Percentiles rank a stretch among this genome's conserved stretches.
These are phyloP conservation scores for Chaetomium cochliodes DNA, from an alignment of 495 filamentous ascomycete genomes.

Conservation along the genomic window DNA sequence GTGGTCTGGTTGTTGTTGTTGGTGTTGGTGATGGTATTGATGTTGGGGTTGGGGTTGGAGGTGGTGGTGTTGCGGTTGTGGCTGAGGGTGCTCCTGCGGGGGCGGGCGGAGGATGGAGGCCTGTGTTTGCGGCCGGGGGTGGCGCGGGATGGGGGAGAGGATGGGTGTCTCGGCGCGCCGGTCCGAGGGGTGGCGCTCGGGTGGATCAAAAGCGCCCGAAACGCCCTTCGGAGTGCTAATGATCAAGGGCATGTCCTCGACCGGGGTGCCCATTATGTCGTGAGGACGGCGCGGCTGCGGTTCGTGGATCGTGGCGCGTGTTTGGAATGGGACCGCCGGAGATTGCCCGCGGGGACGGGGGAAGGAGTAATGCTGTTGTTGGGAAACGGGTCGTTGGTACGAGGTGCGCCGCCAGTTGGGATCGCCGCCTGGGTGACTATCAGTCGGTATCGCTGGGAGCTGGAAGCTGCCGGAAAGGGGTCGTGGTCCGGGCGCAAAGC, in stretches of 20 bases:
- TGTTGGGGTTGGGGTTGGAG: slow-evolving; percentile 46
- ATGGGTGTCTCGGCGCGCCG: slow-evolving; percentile 38
- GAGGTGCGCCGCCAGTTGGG: slow-evolving; percentile 20
- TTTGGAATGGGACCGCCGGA: slow-evolving; percentile 19
- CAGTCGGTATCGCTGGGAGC: slow-evolving; percentile 35
- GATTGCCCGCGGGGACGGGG: slow-evolving; percentile 24
- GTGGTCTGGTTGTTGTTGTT: slow-evolving; percentile 25
- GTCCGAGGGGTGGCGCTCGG: slow-evolving; percentile 32
- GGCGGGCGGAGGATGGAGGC: slow-evolving; percentile 46
- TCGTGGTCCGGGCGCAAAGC: slow-evolving; percentile 23
- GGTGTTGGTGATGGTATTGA: slow-evolving; percentile 4
- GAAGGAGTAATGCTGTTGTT: slow-evolving; percentile 32
- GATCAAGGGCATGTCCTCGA: slow-evolving; percentile 47
- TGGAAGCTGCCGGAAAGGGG: slow-evolving; percentile 39
- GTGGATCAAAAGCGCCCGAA: slow-evolving; percentile 43
- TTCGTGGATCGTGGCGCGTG: slow-evolving; percentile 27
- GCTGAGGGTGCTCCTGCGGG: slow-evolving; percentile 8
- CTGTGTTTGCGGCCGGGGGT: slow-evolving; percentile 41
- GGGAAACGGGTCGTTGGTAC: slow-evolving; percentile 30
- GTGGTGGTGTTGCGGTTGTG: slow-evolving; percentile 47
- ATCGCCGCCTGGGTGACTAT: slow-evolving; percentile 24
- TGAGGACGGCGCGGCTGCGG: slow-evolving; percentile 30
- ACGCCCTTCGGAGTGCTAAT: slow-evolving; percentile 51
- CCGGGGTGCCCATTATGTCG: slow-evolving; percentile 24
- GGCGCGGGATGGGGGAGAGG: slow-evolving; percentile 44